Conservation (phyloP, 2,329 filamentous ascomycete genomes). For the Talaromyces verruculosus region DNA sequence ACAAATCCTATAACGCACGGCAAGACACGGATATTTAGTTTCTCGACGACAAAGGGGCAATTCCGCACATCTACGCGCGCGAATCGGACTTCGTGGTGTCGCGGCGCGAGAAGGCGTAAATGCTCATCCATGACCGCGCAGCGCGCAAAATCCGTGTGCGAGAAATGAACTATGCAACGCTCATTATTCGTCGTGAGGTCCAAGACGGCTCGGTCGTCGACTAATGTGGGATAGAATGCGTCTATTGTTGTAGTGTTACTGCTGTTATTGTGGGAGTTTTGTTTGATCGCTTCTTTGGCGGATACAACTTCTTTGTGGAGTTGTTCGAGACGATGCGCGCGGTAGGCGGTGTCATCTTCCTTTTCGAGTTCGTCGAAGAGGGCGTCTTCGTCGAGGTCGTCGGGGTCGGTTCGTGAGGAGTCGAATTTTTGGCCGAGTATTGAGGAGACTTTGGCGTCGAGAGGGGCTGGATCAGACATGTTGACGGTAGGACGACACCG, state of each 20-base stretch:
- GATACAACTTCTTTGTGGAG: constrained; percentile 58
- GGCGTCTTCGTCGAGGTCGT: constrained; percentile 58
- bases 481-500: not conserved
- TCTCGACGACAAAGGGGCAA: constrained; percentile 50
- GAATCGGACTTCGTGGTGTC: constrained; percentile 46
- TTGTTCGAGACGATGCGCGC: constrained; percentile 59
- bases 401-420: constrained; percentile 30
- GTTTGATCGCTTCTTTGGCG: constrained; percentile 47
- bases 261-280: constrained; percentile 25
- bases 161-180: constrained; percentile 62
- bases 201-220: constrained; percentile 58
- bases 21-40: constrained; percentile 47
- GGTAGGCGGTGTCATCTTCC: constrained; percentile 56
- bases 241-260: constrained; percentile 21
- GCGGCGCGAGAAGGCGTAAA: constrained; percentile 48
- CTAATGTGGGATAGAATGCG: constrained; percentile 39
- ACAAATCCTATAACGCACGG: constrained; percentile 53
- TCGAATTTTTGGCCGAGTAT: constrained; percentile 33
- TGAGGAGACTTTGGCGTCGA: constrained; percentile 21
- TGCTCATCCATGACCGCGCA: constrained; percentile 63
- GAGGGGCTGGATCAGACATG: constrained; percentile 11
- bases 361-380: constrained; percentile 58
- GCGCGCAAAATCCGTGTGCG: constrained; percentile 62
- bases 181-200: constrained; percentile 60
- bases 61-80: constrained; percentile 48